phyloP scores from a whole-genome alignment of 2,329 filamentous ascomycete species.

The Paecilomyces niveus region DNA sequence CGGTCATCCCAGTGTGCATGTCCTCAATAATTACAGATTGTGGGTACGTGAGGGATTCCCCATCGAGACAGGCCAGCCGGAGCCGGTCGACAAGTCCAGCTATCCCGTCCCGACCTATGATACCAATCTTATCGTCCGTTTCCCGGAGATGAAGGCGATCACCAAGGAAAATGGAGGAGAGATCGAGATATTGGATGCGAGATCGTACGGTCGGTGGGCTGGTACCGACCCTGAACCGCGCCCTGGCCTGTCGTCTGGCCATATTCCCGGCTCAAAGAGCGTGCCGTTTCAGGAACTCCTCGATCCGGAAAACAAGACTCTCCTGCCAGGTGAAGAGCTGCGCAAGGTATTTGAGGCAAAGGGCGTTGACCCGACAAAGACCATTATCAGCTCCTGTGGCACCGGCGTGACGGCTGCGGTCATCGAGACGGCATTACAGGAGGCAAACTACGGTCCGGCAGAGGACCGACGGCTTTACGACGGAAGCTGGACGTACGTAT shows the following conservation, averaged over 20 bases:
- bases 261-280: slow-evolving; percentile 82
- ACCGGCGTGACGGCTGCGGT: slow-evolving; percentile 91
- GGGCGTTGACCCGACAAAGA: slow-evolving; percentile 68
- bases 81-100: slow-evolving; percentile 32
- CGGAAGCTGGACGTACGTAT: slow-evolving; percentile 90
- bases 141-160: slow-evolving; percentile 74
- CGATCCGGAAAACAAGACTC: slow-evolving; percentile 73
- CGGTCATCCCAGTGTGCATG: slow-evolving; percentile 78
- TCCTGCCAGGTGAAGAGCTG: slow-evolving; percentile 65
- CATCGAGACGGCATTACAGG: slow-evolving; percentile 76
- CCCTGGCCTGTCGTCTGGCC: slow-evolving; percentile 76
- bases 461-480: slow-evolving; percentile 76
- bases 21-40: slow-evolving; percentile 92
- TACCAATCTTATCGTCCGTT: slow-evolving; percentile 62
- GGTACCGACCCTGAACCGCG: slow-evolving; percentile 82
- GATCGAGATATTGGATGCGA: slow-evolving; percentile 83
- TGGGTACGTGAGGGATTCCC: slow-evolving; percentile 82
- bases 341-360: slow-evolving; percentile 70
- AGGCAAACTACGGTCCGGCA: slow-evolving; percentile 65
- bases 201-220: slow-evolving; percentile 70
- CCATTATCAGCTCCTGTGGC: slow-evolving; percentile 82
- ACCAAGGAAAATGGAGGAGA: slow-evolving; percentile 72
- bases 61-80: slow-evolving; percentile 62
- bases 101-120: slow-evolving; percentile 52
- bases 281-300: slow-evolving; percentile 74